phyloP scores from a whole-genome alignment of 331 rosid genomes.

The Pyrus hybrid region DNA sequence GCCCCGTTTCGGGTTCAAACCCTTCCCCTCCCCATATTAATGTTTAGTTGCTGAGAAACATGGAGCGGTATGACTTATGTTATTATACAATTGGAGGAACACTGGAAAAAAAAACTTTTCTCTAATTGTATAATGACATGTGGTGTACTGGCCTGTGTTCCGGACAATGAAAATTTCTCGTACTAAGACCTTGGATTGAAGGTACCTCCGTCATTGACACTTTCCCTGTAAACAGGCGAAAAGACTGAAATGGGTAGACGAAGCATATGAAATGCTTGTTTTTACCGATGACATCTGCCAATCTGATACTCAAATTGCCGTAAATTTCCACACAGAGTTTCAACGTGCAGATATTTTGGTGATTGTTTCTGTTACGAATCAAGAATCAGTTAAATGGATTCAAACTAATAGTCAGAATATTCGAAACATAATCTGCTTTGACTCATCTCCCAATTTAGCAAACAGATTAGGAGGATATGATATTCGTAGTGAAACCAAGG shows the following conservation, averaged over 20 bases:
- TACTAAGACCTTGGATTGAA: no score
- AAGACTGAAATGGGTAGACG: slow-evolving; percentile 86
- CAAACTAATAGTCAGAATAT: slow-evolving; percentile 22
- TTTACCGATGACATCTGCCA: slow-evolving; percentile 44
- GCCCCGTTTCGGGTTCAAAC: no score
- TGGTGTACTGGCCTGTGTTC: no score
- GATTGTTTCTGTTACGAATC: slow-evolving; percentile 51
- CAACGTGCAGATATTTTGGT: slow-evolving; percentile 50
- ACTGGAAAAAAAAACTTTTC: no score
- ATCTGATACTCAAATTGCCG: slow-evolving; percentile 17
- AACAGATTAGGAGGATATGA: slow-evolving; percentile 75
- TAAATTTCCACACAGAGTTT: slow-evolving; percentile 28
- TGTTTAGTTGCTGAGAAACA: no score
- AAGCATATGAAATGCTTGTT: slow-evolving; percentile 68
- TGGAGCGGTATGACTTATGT: no score
- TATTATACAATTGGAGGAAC: no score
- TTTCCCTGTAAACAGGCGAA: slow-evolving; percentile 50
- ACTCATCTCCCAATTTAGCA: slow-evolving; percentile 45
- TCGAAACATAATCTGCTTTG: slow-evolving; percentile 59
- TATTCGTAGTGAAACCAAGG: slow-evolving; percentile 30
- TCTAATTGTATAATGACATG: no score
- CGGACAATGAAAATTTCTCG: no score
- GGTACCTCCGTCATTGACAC: no score
- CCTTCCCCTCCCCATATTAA: no score
- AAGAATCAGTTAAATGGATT: slow-evolving; percentile 57